These are phyloP conservation scores for Colletotrichum destructivum DNA, from an alignment of 2,329 filamentous ascomycete genomes.

Conservation along the genomic window DNA sequence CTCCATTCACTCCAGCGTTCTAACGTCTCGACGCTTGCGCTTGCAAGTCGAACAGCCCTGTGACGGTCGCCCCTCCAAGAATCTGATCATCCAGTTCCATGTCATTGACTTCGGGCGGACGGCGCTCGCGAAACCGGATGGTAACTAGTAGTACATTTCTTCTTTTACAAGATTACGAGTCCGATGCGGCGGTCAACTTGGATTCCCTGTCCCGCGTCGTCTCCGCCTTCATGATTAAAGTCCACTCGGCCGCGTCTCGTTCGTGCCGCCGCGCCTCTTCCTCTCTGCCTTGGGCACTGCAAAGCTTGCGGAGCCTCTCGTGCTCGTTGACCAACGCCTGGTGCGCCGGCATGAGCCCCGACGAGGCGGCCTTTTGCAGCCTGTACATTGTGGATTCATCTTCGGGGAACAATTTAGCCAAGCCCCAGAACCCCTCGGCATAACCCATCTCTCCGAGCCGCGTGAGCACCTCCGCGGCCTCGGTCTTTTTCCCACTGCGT, in stretches of 20 bases:
- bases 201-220: neutral
- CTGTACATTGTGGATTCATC: neutral
- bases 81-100: slow-evolving; percentile 70
- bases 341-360: neutral
- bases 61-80: slow-evolving; percentile 67
- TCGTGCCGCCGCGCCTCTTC: slow-evolving; percentile 2
- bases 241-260: slow-evolving; percentile 24
- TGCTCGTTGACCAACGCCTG: slow-evolving; percentile 18
- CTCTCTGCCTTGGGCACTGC: neutral
- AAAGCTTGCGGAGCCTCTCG: slow-evolving; percentile 11
- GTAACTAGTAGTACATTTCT: slow-evolving; percentile 3
- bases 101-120: slow-evolving; percentile 61
- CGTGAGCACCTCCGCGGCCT: slow-evolving; percentile 5
- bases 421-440: neutral
- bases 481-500: neutral
- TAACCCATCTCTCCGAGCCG: slow-evolving; percentile 5
- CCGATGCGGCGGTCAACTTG: neutral
- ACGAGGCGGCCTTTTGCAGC: slow-evolving; percentile 23
- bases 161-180: neutral
- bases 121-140: neutral
- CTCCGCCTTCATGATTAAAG: slow-evolving; percentile 1
- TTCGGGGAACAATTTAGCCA: slow-evolving; percentile 3
- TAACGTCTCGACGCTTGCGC: slow-evolving; percentile 28
- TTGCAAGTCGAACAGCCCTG: slow-evolving; percentile 65
- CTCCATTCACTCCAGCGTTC: neutral